Conservation (phyloP, 139 green algal genomes). For the Asterochloris sp. region DNA sequence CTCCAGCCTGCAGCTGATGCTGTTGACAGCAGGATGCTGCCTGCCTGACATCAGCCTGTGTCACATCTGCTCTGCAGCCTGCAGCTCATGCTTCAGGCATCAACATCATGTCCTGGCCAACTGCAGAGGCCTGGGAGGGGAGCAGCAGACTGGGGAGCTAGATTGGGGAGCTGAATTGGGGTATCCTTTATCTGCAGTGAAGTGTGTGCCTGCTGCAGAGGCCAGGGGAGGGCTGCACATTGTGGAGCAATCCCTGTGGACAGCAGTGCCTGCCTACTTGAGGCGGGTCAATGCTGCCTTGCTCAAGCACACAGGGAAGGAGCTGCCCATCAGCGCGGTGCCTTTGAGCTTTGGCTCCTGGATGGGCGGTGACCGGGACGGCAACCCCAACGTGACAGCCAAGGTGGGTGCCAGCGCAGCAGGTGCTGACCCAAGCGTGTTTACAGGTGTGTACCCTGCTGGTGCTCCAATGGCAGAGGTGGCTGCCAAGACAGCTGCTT, state of each 20-base stretch:
- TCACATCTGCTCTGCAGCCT: too few species aligned
- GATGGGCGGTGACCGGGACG: constrained; percentile 96
- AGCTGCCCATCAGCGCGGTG: constrained; percentile 74
- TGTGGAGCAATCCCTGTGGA: constrained; percentile 91
- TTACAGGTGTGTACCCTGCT: too few species aligned
- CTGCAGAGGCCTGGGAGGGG: too few species aligned
- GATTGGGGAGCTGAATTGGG: too few species aligned
- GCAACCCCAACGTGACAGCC: constrained; percentile 92
- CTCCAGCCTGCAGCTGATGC: too few species aligned
- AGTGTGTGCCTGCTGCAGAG: constrained; percentile 53
- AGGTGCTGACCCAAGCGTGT: too few species aligned
- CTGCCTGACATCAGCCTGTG: too few species aligned
- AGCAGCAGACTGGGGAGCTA: too few species aligned
- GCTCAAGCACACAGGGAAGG: constrained; percentile 73
- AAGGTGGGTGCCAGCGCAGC: constrained; percentile 20
- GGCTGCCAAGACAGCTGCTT: neutral
- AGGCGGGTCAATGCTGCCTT: constrained; percentile 72
- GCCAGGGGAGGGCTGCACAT: constrained; percentile 89
- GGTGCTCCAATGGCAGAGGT: too few species aligned
- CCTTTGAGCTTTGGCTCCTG: constrained; percentile 81
- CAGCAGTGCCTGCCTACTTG: constrained; percentile 80
- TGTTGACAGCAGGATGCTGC: too few species aligned
- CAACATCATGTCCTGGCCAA: too few species aligned
- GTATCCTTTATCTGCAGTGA: neutral
- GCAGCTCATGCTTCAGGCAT: too few species aligned